Evolutionary conservation across 176 grass and related monocot species (phyloP).

Genomic region (Aegilops umbellulata): DNA sequence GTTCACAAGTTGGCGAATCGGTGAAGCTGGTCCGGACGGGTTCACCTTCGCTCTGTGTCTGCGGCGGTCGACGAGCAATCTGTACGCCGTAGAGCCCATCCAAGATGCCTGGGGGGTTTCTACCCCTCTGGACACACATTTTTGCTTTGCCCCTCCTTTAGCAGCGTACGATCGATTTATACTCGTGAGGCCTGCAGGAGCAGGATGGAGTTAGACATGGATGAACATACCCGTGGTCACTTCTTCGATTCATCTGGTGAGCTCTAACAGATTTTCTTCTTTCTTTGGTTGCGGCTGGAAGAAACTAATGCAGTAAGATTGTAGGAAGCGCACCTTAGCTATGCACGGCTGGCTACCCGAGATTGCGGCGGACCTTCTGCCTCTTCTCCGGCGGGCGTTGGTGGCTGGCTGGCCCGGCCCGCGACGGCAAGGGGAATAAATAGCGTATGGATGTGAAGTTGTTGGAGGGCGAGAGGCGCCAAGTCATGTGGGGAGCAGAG

Average conservation of each 20-base stretch:
- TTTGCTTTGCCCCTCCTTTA: background rate
- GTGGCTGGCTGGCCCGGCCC: background rate
- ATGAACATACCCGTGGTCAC: background rate
- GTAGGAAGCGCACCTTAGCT: background rate
- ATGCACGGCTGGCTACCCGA: background rate
- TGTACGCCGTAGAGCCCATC: constrained; percentile 36
- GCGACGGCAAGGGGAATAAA: constrained; percentile 14
- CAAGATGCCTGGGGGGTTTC: constrained; percentile 33
- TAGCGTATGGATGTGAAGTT: constrained; percentile 6
- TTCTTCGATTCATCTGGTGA: background rate
- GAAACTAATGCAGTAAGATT: background rate
- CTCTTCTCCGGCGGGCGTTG: constrained; percentile 12
- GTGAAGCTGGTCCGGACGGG: background rate
- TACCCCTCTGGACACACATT: constrained; percentile 43
- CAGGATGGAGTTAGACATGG: background rate
- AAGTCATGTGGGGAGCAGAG: constrained; percentile 42
- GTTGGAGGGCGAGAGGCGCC: constrained; percentile 12
- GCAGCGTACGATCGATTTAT: background rate
- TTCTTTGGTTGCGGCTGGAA: background rate
- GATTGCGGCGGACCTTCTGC: background rate
- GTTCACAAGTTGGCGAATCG: constrained; percentile 16
- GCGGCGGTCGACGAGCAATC: background rate
- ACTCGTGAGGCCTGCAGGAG: background rate
- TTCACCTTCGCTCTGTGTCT: background rate
- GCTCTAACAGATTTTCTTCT: background rate